Evolutionary conservation across 192 early-diverging fungal genomes (phyloP), one percentile per base, ranked within the genome.

Genomic region (Gaertneriomyces sp.): DNA sequence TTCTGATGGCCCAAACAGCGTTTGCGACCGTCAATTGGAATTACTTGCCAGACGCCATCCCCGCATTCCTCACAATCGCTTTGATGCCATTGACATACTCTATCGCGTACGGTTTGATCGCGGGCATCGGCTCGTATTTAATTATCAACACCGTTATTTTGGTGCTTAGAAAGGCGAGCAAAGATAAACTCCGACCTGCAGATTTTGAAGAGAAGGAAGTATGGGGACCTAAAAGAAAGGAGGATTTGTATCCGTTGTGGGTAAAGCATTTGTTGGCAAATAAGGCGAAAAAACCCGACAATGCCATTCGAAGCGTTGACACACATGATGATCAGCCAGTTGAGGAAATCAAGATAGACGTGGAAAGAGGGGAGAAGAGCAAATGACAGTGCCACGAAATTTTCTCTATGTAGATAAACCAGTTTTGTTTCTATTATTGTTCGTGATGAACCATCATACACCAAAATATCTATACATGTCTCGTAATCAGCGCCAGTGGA

Each of bases 61-160:
- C 90, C 3, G 90, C 90, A 0, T 92, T 92, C 72, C 65, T 91
- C 47, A 87, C 87, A 12, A 79, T 92, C 45, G 81, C 84, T 46
- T 69, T 92, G 70, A 91, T 92, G 73, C 90, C 90, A 6, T 70
- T 92, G 53, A 87, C 88, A 17, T 92, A 92, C 82, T 86, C 83
- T 45, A 89, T 92, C 61, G 89, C 88, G 12, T 88, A 92, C 74
- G 89, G 90, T 60, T 76, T 92, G 20, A 86, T 92, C 55, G 85
- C 80, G 41, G 90, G 90, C 19, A 72, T 92, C 40, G 67, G 87
- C 39, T 80, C 86, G 6, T 89, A 87, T 42, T 74, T 90, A 16
- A 70, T 85, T 47, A 86, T 92, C 74, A 90, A 92, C 73, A 79
- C 79, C 43, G 59, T 78, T 5, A 79, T 83, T 19, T 85, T 54